Base-by-base conservation (phyloP, 495 filamentous ascomycete genomes). In the Patellaria atrata region DNA sequence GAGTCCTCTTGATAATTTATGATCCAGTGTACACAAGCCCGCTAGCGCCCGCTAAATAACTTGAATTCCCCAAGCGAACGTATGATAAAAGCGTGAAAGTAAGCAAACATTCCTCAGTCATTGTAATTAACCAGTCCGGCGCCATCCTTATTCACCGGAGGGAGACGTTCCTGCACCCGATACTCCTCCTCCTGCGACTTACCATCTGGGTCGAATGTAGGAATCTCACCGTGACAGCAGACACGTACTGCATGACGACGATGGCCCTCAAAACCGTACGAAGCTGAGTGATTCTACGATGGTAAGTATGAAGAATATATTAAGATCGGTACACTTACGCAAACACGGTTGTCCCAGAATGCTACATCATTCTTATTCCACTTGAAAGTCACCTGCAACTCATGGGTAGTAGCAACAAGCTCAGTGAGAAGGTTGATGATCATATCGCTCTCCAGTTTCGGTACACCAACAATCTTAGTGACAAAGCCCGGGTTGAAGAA, bases 401-500 rank as follows among this genome's bases (percentile, higher is more conserved):
- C 79, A 44, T 75, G 72, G 1, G 59, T 70, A 2, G 67, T 74
- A 7, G 65, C 50, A 28, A 79, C 55, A 29, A 83, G 55, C 46
- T 77, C 68, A 33, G 73, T 77, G 19, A 85, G 65, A 27, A 75
- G 71, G 16, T 61, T 47, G 17, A 82, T 58, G 37, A 85, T 72
- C 10, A 67, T 62, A 39, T 82, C 74, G 12, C 70, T 73, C 57
- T 83, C 78, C 36, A 64, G 65, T 21, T 77, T 73, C 30, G 77
- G 77, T 12, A 86, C 52, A 0, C 82, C 81, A 14, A 79, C 61
- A 37, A 86, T 80, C 31, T 70, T 67, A 44, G 73, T 84, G 34
- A 82, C 77, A 53, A 86, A 89, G 19, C 81, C 81, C 3, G 77
- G 77, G 51, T 84, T 84, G 48, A 82, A 61, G 50, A 80, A 89